phyloP scores from a whole-genome alignment of 768 basidiomycete genomes.

The Calocybe gangraenosa region DNA sequence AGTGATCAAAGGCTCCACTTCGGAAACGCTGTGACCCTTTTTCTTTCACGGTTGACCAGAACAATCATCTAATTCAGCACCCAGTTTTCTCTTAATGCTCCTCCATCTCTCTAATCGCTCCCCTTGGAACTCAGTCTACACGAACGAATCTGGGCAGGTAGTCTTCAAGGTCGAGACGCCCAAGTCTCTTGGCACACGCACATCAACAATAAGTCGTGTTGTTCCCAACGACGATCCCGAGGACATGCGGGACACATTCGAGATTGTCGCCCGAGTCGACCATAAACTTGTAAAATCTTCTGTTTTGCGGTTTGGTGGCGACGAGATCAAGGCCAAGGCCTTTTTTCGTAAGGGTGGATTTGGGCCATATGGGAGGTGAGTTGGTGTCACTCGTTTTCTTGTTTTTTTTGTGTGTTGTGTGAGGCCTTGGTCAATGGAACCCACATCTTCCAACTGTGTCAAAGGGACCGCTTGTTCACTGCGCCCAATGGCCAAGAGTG shows the following conservation, averaged over 20 bases:
- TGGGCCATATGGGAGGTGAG: conserved; percentile 14
- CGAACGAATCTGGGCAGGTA: conserved; percentile 18
- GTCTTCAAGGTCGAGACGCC: conserved; percentile 19
- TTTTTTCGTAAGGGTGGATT: conserved; percentile 23
- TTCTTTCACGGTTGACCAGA: no score
- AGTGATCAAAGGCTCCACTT: neutral
- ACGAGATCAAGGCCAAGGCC: conserved; percentile 19
- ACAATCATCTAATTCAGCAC: no score
- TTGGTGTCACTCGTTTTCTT: neutral
- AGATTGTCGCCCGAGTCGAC: conserved; percentile 9
- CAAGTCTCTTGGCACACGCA: neutral
- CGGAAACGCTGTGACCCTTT: no score
- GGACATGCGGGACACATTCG: conserved; percentile 13
- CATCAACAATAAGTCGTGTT: conserved; percentile 10
- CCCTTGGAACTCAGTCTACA: conserved; percentile 16
- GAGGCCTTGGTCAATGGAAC: no score
- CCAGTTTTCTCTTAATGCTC: conserved; percentile 12
- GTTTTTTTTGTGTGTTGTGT: no score
- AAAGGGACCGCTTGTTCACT: conserved; percentile 17
- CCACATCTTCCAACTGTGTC: no score
- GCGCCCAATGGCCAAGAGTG: conserved; percentile 20
- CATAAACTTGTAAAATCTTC: conserved; percentile 16
- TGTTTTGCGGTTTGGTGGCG: conserved; percentile 23
- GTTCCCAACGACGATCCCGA: conserved; percentile 7
- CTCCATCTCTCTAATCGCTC: conserved; percentile 14